These are phyloP conservation scores for Epichloe uncinata DNA, from an alignment of 2,329 filamentous ascomycete genomes.

Conservation along the genomic window DNA sequence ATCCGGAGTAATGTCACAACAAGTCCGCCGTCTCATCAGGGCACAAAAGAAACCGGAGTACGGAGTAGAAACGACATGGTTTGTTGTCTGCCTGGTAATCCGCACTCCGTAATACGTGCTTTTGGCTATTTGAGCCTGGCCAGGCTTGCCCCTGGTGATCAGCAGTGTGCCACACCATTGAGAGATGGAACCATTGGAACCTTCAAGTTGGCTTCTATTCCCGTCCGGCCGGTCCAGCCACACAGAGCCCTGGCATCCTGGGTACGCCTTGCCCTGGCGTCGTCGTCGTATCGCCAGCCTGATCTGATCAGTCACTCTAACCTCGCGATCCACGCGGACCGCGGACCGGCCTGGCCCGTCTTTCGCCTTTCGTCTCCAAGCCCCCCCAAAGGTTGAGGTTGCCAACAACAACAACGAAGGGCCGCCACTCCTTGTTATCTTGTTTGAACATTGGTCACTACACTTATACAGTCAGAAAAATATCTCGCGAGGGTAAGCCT, in stretches of 20 bases:
- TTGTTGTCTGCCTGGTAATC: neutral
- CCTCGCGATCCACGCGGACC: neutral
- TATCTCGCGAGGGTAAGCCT: too few species aligned
- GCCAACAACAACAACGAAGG: neutral
- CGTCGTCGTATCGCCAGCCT: neutral
- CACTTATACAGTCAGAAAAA: neutral
- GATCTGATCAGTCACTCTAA: neutral
- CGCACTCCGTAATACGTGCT: too few species aligned
- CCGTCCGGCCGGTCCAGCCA: neutral
- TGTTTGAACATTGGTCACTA: neutral
- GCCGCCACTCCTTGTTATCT: neutral
- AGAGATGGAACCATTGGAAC: neutral
- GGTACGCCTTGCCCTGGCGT: neutral
- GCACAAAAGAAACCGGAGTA: neutral
- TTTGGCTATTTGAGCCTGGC: neutral
- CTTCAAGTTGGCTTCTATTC: neutral
- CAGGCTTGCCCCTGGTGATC: neutral
- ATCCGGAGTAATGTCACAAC: neutral
- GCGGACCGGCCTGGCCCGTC: neutral
- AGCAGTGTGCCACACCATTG: neutral
- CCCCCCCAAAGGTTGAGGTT: neutral
- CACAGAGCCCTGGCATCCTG: neutral
- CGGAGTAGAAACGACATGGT: neutral
- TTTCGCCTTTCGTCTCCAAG: neutral
- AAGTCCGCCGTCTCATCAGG: neutral